Conservation (phyloP, 2,329 filamentous ascomycete species). For the Clonostachys solani region DNA sequence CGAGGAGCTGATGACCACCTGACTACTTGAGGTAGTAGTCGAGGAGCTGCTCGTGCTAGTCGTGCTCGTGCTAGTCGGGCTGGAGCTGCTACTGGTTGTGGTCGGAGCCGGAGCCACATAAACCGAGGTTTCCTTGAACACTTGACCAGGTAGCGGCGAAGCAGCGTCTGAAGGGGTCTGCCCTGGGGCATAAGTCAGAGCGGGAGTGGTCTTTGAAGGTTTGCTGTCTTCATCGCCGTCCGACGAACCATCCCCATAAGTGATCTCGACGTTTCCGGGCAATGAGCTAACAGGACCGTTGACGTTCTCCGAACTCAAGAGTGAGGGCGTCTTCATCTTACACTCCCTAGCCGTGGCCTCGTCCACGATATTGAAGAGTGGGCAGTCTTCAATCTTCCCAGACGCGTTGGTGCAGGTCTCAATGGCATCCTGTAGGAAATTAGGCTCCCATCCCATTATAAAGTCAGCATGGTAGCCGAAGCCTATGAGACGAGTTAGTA, state of each 20-base stretch:
- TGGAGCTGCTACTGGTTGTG: conserved; percentile 1
- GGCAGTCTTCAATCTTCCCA: conserved; percentile 70
- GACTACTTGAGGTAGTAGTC: background rate
- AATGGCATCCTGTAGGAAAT: conserved; percentile 68
- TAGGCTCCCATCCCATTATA: conserved; percentile 70
- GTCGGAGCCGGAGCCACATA: conserved; percentile 9
- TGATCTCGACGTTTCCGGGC: conserved; percentile 58
- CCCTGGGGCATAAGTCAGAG: conserved; percentile 29
- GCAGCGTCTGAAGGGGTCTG: conserved; percentile 21
- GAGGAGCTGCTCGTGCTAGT: conserved; percentile 2
- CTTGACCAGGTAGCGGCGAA: conserved; percentile 32
- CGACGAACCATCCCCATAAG: conserved; percentile 13
- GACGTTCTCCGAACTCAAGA: conserved; percentile 46
- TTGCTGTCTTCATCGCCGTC: conserved; percentile 4
- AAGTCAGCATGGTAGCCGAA: conserved; percentile 79
- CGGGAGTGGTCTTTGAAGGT: conserved; percentile 4
- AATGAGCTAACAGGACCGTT: background rate
- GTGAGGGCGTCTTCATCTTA: conserved; percentile 52
- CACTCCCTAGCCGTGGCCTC: conserved; percentile 57
- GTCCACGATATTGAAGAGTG: conserved; percentile 66
- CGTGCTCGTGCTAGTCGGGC: background rate
- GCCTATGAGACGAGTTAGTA: conserved; percentile 34
- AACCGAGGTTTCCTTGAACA: conserved; percentile 30
- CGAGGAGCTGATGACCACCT: too few relatives aligned
- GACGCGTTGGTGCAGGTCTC: conserved; percentile 68